phyloP scores from a whole-genome alignment of 148 eudicot genomes.

The Suaeda aralocaspica region DNA sequence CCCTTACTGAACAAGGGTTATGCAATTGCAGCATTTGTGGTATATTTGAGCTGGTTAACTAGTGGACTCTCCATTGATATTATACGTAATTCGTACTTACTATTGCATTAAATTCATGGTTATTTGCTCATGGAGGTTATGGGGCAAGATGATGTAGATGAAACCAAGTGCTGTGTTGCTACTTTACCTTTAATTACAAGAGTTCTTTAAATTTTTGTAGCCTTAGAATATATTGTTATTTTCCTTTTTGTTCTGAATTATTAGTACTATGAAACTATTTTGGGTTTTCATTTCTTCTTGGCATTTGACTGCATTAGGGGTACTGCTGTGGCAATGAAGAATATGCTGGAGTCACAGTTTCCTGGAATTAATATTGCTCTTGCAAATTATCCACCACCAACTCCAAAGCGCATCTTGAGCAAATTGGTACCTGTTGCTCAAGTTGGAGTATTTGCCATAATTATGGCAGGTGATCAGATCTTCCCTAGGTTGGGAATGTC shows the following conservation, averaged over 20 bases:
- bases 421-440: constrained; percentile 78
- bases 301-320: constrained; percentile 48
- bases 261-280: neutral
- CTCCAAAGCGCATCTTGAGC: constrained; percentile 81
- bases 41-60: too few species aligned
- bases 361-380: constrained; percentile 73
- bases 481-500: constrained; percentile 85
- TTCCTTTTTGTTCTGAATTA: neutral
- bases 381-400: constrained; percentile 85
- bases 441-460: constrained; percentile 62
- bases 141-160: too few species aligned
- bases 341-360: constrained; percentile 81
- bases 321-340: constrained; percentile 83
- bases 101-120: too few species aligned
- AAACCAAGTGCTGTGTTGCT: too few species aligned
- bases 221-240: neutral
- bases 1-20: too few species aligned
- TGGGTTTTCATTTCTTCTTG: neutral
- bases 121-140: too few species aligned
- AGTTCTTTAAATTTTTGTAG: too few species aligned
- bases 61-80: too few species aligned
- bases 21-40: too few species aligned
- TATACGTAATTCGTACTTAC: too few species aligned
- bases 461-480: constrained; percentile 88
- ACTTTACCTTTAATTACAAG: too few species aligned